Percentiles rank a stretch among this genome's conserved stretches.
Conservation (phyloP, 805 yeast species). For the Teunomyces pallodes region DNA sequence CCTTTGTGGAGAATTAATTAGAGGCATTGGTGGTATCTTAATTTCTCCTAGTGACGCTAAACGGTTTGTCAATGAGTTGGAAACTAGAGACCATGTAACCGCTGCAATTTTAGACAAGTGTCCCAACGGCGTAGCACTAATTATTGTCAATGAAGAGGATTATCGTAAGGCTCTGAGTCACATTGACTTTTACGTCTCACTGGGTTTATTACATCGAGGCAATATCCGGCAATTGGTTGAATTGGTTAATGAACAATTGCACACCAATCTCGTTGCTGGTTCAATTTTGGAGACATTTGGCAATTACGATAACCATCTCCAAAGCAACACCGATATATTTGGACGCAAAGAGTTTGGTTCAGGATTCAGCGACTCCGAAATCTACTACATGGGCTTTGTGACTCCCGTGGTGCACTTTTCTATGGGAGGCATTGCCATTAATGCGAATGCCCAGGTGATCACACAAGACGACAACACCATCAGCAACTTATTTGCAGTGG, state of each 20-base stretch:
- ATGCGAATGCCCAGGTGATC: conserved; percentile 16
- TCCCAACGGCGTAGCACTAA: conserved; percentile 15
- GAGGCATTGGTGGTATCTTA: conserved; percentile 60
- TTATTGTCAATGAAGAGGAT: conserved; percentile 41
- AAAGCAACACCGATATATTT: conserved; percentile 28
- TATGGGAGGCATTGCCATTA: conserved; percentile 28
- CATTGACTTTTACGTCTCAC: conserved; percentile 47
- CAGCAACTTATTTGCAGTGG: conserved; percentile 56
- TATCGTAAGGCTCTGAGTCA: conserved; percentile 46
- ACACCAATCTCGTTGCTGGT: conserved; percentile 11
- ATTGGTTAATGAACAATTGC: conserved; percentile 10
- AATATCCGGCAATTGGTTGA: conserved; percentile 15
- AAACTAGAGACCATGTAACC: conserved; percentile 54
- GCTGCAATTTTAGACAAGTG: conserved; percentile 34
- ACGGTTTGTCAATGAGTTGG: conserved; percentile 54
- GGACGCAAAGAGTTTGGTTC: conserved; percentile 33
- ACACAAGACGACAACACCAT: conserved; percentile 27
- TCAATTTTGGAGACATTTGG: conserved; percentile 13
- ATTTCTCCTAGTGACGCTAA: conserved; percentile 43
- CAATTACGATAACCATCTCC: conserved; percentile 9
- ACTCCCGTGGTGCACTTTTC: conserved; percentile 43
- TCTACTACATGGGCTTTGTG: conserved; percentile 46
- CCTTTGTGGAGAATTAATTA: conserved; percentile 56
- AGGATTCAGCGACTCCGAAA: conserved; percentile 12
- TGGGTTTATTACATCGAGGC: conserved; percentile 25